phyloP scores from a whole-genome alignment of 176 grass and related monocot genomes.

The barley (Hordeum vulgare) region MorexV3_pseudomolecules_assembly NC_058519.1:56834201-56834700 shows the following conservation, averaged over 20 bases:
- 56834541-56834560: background rate
- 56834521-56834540: background rate
- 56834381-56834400: background rate
- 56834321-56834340: background rate
- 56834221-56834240: too few species aligned
- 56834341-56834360: background rate
- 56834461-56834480: too few species aligned
- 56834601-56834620: background rate
- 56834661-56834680: background rate
- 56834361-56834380: background rate
- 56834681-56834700: constrained; percentile 6
- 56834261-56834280: too few species aligned
- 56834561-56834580: background rate
- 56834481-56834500: background rate
- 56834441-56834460: too few species aligned
- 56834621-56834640: background rate
- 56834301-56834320: background rate
- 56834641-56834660: background rate
- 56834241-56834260: too few species aligned
- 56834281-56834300: too few species aligned
- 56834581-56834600: background rate
- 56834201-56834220: too few species aligned
- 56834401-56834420: background rate
- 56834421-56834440: background rate
- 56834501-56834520: background rate